These are phyloP conservation scores for Exophiala aquamarina DNA, from an alignment of 2,329 filamentous ascomycete genomes.

Conservation along the genomic window DNA sequence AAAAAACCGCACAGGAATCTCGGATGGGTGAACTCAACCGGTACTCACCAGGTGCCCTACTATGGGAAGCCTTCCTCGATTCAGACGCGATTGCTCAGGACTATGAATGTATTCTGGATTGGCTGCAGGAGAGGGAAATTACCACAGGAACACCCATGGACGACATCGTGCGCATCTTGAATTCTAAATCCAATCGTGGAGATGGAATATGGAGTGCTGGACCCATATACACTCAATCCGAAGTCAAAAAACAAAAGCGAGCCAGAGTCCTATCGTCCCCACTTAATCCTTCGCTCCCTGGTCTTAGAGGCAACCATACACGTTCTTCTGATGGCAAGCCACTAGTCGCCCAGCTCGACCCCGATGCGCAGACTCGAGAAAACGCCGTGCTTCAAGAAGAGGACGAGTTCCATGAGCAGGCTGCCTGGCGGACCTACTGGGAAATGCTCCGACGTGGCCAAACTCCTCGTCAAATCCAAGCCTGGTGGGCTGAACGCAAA, in stretches of 20 bases:
- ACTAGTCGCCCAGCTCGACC: constrained; percentile 84
- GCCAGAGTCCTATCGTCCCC: constrained; percentile 66
- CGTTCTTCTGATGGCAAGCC: constrained; percentile 46
- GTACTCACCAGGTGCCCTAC: constrained; percentile 60
- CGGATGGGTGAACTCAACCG: constrained; percentile 47
- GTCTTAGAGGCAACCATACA: constrained; percentile 52
- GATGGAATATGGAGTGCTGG: constrained; percentile 78
- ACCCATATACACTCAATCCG: constrained; percentile 87
- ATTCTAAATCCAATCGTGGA: constrained; percentile 72
- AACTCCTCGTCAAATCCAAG: constrained; percentile 69
- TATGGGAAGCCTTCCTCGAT: constrained; percentile 74
- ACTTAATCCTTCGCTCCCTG: constrained; percentile 62
- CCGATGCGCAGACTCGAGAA: constrained; percentile 83
- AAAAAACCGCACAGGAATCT: constrained; percentile 39
- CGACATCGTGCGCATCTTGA: constrained; percentile 71
- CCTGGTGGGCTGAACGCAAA: constrained; percentile 82
- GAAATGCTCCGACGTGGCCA: constrained; percentile 87
- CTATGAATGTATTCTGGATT: constrained; percentile 76
- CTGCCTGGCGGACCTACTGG: constrained; percentile 92
- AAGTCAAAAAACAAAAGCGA: constrained; percentile 87
- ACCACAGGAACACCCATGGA: constrained; percentile 68
- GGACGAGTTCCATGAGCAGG: constrained; percentile 84
- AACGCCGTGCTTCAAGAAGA: constrained; percentile 72
- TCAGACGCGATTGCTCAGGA: constrained; percentile 73
- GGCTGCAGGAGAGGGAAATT: constrained; percentile 74